These are phyloP conservation scores for Blastocystis sp. DNA, from an alignment of 352 stramenopile genomes.

Conservation along the genomic window DNA sequence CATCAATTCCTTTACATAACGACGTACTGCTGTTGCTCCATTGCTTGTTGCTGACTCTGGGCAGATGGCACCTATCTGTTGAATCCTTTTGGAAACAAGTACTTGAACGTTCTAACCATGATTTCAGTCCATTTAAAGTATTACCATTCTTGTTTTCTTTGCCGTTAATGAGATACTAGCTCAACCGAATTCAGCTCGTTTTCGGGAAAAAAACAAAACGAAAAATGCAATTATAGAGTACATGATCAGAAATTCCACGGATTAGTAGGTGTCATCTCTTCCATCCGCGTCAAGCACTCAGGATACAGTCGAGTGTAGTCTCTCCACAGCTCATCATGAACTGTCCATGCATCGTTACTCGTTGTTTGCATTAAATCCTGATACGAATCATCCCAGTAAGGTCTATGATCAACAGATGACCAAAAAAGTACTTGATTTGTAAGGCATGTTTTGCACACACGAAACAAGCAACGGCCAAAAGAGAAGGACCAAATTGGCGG, in stretches of 20 bases:
- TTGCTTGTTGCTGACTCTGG: conserved; percentile 33
- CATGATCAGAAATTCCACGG: neutral
- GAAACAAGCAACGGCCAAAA: conserved; percentile 4
- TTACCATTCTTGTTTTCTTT: conserved; percentile 20
- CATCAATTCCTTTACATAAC: neutral
- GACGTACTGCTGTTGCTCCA: conserved; percentile 40
- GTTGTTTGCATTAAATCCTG: neutral
- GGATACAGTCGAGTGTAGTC: conserved; percentile 10
- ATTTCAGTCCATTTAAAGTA: neutral
- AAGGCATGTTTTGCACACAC: neutral
- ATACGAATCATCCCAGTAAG: neutral
- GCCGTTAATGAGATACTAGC: neutral
- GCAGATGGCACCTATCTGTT: neutral
- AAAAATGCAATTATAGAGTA: neutral
- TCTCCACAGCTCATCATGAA: neutral
- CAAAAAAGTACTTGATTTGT: neutral
- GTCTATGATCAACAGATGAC: neutral
- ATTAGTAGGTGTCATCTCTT: neutral
- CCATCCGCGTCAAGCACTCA: neutral
- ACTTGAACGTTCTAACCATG: neutral
- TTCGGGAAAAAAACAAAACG: neutral
- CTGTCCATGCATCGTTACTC: neutral
- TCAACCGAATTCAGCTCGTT: neutral
- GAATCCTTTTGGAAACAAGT: neutral
- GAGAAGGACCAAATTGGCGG: neutral